Base-by-base conservation (phyloP, 371 early-diverging fungal genomes). In the Umbelopsis sp. region DNA sequence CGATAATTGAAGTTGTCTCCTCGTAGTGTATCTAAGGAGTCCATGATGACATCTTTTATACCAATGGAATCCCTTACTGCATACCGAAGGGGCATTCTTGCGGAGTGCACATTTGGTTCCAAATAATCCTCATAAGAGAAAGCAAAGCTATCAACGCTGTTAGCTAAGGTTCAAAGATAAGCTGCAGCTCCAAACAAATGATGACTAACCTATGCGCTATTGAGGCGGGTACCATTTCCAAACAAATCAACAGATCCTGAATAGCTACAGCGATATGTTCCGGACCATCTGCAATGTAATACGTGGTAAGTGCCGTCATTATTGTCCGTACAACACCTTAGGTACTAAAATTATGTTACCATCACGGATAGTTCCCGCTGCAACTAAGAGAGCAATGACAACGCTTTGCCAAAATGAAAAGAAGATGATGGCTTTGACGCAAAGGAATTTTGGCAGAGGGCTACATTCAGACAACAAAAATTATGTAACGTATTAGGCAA, bases 361-460 rank as follows among this genome's bases (percentile, higher is more conserved):
- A 67, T 83, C 88, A 50, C 83, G 86, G 63, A 96, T 91, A 22
- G 89, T 69, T 7, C 94, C 95, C 0, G 87, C 76, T 25, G 87
- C 86, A 0, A 94, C 93, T 44, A 97, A 72, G 11, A 97, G 78
- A 10, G 98, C 92, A 44, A 98, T 84, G 20, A 89, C 85, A 22
- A 98, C 80, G n/a, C 96, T 91, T 76, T 98, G 98, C 96, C 97
- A 98, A 75, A 94, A 98, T 0, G 97, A 93, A 74, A 98, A 93
- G 75, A 97, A 97, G 65, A 98, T 91, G 44, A 97, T 91, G 5
- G 94, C 93, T 77, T 98, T 98, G 73, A 98, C 91, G 70, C 95
- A 95, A 16, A 97, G 76, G 69, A 98, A 97, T 75, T 98, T 98
- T 12, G 97, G 96, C 32, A 96, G 72, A 8, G 97, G 96, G 51